Conservation (phyloP, 306 rosid species). For the Leucaena leucocephala region DNA sequence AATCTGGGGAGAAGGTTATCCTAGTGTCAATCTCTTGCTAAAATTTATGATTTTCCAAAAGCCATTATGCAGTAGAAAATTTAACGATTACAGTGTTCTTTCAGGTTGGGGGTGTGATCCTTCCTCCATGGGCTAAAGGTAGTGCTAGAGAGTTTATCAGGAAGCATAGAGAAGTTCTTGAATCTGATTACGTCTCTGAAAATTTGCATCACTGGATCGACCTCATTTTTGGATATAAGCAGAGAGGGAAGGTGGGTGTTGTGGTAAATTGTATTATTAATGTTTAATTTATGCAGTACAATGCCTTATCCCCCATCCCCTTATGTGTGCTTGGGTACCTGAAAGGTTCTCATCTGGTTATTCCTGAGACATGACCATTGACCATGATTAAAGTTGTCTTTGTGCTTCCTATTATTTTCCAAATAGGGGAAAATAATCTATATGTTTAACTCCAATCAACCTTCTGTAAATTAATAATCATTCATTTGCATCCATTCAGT, state of each 20-base stretch:
- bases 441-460: constrained; percentile 16
- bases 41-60: constrained; percentile 20
- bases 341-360: constrained; percentile 23
- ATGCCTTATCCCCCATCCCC: constrained; percentile 5
- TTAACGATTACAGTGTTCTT: constrained; percentile 33
- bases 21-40: constrained; percentile 19
- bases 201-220: constrained; percentile 99
- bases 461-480: constrained; percentile 20
- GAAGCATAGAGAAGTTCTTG: constrained; percentile 99
- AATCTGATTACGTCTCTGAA: constrained; percentile 90
- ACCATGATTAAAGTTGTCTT: constrained; percentile 23
- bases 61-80: constrained; percentile 24
- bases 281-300: constrained; percentile 28
- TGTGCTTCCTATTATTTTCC: constrained; percentile 9
- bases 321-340: background rate
- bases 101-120: constrained; percentile 90
- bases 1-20: constrained; percentile 97
- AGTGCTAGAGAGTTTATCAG: constrained; percentile 90
- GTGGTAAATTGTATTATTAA: constrained; percentile 18
- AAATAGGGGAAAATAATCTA: background rate
- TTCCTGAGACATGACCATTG: constrained; percentile 1
- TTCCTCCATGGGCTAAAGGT: constrained; percentile 98
- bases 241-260: constrained; percentile 98
- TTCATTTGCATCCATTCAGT: constrained; percentile 19
- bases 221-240: constrained; percentile 95